Percentiles rank a stretch among this genome's conserved stretches.
phyloP scores from a whole-genome alignment of 2,329 filamentous ascomycete species.

The Cadophora sp. region DNA sequence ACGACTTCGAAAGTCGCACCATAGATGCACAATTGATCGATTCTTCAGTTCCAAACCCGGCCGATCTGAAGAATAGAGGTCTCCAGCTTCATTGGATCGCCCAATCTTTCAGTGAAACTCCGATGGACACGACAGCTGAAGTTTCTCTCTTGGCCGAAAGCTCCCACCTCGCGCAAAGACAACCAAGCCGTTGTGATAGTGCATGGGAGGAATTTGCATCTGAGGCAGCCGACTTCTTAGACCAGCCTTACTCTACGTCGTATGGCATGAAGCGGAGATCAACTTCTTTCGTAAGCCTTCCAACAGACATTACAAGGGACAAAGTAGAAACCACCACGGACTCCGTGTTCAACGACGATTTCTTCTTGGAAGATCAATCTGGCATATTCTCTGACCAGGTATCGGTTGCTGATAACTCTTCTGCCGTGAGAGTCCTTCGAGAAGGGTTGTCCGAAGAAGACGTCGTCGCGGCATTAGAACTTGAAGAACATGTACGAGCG shows the following conservation, averaged over 20 bases:
- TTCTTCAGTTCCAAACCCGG: constrained; percentile 21
- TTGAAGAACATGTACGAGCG: not conserved
- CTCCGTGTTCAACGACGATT: constrained; percentile 12
- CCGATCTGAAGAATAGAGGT: constrained; percentile 24
- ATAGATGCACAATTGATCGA: constrained; percentile 25
- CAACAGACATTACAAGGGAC: no score
- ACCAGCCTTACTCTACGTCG: not conserved
- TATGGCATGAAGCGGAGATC: not conserved
- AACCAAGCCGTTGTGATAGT: not conserved
- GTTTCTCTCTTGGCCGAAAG: not conserved
- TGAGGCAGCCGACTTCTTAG: not conserved
- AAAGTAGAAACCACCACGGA: not conserved
- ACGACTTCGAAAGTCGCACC: constrained; percentile 20
- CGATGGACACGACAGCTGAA: not conserved
- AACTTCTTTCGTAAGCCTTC: not conserved
- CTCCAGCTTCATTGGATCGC: constrained; percentile 29
- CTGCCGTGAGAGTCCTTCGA: not conserved
- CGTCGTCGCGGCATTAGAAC: not conserved
- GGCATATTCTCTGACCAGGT: constrained; percentile 13
- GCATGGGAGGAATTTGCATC: not conserved
- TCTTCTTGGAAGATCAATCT: constrained; percentile 8
- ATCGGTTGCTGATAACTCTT: not conserved
- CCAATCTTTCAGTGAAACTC: not conserved
- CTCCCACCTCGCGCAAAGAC: no score
- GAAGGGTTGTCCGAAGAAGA: not conserved